Base-by-base conservation (phyloP, 1,139 yeast species). In the Taphrina communis region DNA sequence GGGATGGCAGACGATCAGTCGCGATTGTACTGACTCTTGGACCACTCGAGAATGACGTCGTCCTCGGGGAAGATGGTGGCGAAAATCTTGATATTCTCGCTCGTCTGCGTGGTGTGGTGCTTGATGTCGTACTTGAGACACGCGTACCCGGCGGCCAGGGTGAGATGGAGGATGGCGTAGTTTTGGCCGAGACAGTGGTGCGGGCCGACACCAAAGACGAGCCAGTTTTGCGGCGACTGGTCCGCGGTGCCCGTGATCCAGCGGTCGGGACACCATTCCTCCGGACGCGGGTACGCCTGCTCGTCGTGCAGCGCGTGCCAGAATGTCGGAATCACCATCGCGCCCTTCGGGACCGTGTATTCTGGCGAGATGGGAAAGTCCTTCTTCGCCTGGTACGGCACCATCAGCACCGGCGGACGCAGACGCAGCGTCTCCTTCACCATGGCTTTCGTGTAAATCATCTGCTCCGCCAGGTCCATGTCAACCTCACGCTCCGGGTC, bases 51-150 rank as follows among this genome's bases (percentile, higher is more conserved):
- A 36, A 63, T 44, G 21, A 63, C 67, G 42, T 63, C 66, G 80
- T 94, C 99, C 78, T 90, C 87, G 46, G 99, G 99, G 89, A 94
- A 94, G 77, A 94, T 92, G 39, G 99, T 94, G 48, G 99, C 99
- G 78, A 94, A 94, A 52, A 94, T 98, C 77, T 92, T 90, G 76
- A 94, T 91, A 76, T 91, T 88, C 81, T 94, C 99, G 73, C 95
- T 88, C 75, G 87, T 81, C 57, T 87, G 88, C 36, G 99, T 94
- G 69, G 88, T 86, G 75, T 87, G 85, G 78, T 94, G 99, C 71
- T 84, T 80, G 81, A 94, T 85, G 78, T 94, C 94, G 69, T 93
- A 84, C 74, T 85, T 81, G 85, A 94, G 80, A 55, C 89, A 84
- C 70, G 90, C 92, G 79, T 93, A 93, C 77, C 99, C 99, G 77